Conservation (phyloP, 306 rosid genomes). For the Trifolium dubium region DNA sequence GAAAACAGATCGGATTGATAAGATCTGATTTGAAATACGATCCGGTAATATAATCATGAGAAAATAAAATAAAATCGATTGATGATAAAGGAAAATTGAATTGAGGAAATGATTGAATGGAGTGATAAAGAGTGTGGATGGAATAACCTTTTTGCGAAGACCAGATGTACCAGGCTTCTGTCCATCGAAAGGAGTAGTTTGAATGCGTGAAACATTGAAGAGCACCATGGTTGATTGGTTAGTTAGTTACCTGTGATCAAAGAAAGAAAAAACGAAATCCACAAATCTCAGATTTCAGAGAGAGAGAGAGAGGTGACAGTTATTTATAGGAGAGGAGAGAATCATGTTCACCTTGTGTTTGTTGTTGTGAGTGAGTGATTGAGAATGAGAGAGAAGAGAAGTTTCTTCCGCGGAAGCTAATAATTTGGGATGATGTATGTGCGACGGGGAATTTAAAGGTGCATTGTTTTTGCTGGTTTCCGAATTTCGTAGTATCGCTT, state of each 20-base stretch:
- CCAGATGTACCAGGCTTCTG: conserved; percentile 99
- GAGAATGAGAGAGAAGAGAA: not conserved
- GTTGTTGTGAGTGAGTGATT: too few species aligned
- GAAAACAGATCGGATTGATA: conserved; percentile 38
- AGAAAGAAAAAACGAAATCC: conserved; percentile 21
- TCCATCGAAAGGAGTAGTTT: conserved; percentile 83
- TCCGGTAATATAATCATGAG: conserved; percentile 17
- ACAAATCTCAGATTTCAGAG: conserved; percentile 33
- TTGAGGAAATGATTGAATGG: conserved; percentile 19
- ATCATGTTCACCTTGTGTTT: too few species aligned
- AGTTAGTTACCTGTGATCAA: conserved; percentile 20
- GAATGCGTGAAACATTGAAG: conserved; percentile 61
- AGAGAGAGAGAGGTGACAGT: not conserved
- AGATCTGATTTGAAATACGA: conserved; percentile 33
- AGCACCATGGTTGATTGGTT: conserved; percentile 56
- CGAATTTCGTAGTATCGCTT: not conserved
- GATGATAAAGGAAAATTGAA: not conserved
- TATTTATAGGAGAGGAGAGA: conserved; percentile 1
- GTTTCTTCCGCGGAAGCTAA: not conserved
- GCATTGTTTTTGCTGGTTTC: not conserved
- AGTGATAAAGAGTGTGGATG: not conserved
- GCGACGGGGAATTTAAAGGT: conserved; percentile 36
- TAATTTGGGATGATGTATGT: conserved; percentile 33
- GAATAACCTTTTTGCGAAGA: conserved; percentile 99
- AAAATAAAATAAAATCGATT: not conserved